Evolutionary conservation across 2,329 filamentous ascomycete genomes (phyloP).

Genomic region (Aspergillus pseudotamarii): DNA sequence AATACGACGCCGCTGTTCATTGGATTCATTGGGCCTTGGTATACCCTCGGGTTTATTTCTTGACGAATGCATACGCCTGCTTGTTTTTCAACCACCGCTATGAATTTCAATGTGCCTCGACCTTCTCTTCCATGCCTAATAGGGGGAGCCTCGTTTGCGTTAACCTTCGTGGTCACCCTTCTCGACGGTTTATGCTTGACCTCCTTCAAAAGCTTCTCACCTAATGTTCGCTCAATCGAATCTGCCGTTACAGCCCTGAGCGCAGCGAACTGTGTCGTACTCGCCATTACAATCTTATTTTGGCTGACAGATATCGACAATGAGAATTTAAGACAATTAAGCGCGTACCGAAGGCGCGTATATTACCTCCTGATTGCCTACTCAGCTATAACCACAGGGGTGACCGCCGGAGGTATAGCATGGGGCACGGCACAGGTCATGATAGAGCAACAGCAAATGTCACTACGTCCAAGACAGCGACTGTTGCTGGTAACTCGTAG

Average conservation of each 20-base stretch:
- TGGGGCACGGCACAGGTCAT: constrained; percentile 22
- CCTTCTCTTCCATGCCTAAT: constrained; percentile 23
- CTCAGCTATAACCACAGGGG: constrained; percentile 28
- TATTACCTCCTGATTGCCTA: constrained; percentile 28
- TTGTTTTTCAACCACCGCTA: not conserved
- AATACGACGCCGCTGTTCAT: not conserved
- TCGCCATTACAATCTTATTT: constrained; percentile 24
- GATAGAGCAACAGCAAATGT: constrained; percentile 3
- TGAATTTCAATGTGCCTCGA: not conserved
- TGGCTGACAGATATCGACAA: constrained; percentile 22
- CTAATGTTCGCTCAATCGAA: constrained; percentile 22
- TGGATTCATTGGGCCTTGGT: not conserved
- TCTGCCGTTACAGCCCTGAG: constrained; percentile 29
- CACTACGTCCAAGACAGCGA: constrained; percentile 4
- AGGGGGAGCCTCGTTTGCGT: constrained; percentile 27
- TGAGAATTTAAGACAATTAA: constrained; percentile 13
- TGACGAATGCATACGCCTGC: not conserved
- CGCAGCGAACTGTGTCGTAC: constrained; percentile 27
- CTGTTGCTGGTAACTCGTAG: constrained; percentile 39
- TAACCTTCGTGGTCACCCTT: constrained; percentile 30
- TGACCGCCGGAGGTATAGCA: constrained; percentile 32
- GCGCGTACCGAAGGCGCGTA: constrained; percentile 21
- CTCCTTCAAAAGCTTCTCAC: constrained; percentile 22
- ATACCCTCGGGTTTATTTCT: not conserved
- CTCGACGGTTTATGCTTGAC: constrained; percentile 34